A percentile compares a stretch with the other conserved stretches of the same genome.
These are phyloP conservation scores for Asterochloris sp. DNA, from an alignment of 139 green algal genomes.

Conservation along the genomic window DNA sequence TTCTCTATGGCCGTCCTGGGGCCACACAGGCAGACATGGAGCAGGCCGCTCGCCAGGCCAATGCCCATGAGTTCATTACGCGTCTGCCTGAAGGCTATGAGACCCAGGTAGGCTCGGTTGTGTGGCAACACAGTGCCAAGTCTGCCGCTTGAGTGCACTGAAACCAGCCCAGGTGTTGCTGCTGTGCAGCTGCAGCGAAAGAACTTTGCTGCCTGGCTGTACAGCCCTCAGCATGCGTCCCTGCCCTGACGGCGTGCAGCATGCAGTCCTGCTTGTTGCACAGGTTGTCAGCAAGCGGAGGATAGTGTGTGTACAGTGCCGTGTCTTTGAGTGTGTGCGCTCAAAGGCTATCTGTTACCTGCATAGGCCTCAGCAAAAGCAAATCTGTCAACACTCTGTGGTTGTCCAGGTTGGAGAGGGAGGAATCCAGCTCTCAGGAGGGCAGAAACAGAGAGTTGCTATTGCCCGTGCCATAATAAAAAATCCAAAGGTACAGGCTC, in stretches of 20 bases:
- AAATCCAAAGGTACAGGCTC: slow-evolving; percentile 73
- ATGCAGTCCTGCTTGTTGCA: too few species aligned
- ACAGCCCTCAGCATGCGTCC: too few species aligned
- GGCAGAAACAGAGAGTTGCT: slow-evolving; percentile 71
- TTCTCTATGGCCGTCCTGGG: slow-evolving; percentile 57
- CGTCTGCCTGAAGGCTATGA: slow-evolving; percentile 49
- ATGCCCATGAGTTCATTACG: slow-evolving; percentile 60
- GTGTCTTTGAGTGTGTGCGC: too few species aligned
- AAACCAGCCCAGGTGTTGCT: too few species aligned
- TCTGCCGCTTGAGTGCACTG: too few species aligned
- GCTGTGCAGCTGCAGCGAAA: too few species aligned
- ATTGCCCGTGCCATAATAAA: slow-evolving; percentile 80
- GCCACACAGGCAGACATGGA: slow-evolving; percentile 43
- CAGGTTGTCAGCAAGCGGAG: too few species aligned
- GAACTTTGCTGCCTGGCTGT: too few species aligned
- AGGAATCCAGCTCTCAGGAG: slow-evolving; percentile 48
- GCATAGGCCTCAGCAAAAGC: background rate
- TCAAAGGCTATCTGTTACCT: too few species aligned
- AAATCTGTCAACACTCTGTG: background rate
- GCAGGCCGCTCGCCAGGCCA: slow-evolving; percentile 38
- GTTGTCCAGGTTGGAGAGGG: slow-evolving; percentile 33
- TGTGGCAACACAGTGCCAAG: too few species aligned
- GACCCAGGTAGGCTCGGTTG: slow-evolving; percentile 27
- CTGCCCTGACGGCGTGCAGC: too few species aligned
- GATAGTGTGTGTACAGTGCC: too few species aligned